Percentiles rank a stretch among this genome's conserved stretches.
Evolutionary conservation across 768 basidiomycete species (phyloP).

Genomic region (Russula abietina): DNA sequence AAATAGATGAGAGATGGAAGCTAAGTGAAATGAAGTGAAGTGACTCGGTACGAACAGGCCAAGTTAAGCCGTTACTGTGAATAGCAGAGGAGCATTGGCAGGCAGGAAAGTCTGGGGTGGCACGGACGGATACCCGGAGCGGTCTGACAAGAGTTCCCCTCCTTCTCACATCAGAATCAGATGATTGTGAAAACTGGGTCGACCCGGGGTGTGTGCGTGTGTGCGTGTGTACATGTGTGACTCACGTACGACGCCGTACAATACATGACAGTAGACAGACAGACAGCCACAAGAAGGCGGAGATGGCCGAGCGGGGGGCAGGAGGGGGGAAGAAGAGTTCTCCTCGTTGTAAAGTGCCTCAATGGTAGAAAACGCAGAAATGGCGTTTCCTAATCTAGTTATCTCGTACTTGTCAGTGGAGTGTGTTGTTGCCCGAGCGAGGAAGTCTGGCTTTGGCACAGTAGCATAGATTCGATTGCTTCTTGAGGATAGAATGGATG

Average conservation of each 20-base stretch:
- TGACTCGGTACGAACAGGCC: background rate
- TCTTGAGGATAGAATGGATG: background rate
- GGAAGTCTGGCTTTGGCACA: background rate
- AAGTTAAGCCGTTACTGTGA: background rate
- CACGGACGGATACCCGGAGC: background rate
- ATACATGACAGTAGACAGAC: background rate
- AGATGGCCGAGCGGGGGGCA: background rate
- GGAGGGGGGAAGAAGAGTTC: no score
- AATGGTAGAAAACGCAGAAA: background rate
- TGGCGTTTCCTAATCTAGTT: background rate
- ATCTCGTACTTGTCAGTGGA: no score
- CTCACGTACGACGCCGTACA: background rate
- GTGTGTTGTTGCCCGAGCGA: no score
- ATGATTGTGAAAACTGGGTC: background rate
- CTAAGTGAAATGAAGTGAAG: no score
- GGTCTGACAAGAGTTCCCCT: background rate
- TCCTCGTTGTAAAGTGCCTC: no score
- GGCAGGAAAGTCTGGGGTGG: background rate
- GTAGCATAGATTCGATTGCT: background rate
- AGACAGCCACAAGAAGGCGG: background rate
- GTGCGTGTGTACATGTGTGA: no score
- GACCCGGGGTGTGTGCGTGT: no score
- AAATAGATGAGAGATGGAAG: background rate
- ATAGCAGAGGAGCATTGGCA: background rate
- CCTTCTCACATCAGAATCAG: background rate